Conservation (phyloP, 2,329 filamentous ascomycete species). For the Ophidiomyces ophidiicola region DNA sequence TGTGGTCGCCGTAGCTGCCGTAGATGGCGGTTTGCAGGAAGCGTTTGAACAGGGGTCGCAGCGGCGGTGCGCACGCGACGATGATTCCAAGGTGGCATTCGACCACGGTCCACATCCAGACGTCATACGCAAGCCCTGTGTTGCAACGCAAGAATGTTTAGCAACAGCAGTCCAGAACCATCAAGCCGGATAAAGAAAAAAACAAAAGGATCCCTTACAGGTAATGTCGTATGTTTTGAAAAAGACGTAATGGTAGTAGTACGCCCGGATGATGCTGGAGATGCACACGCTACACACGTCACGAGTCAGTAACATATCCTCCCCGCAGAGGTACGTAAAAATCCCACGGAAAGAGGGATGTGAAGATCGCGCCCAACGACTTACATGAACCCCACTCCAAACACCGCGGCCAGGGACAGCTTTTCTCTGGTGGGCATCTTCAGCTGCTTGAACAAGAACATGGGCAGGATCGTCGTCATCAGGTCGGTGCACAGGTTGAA, state of each 20-base stretch:
- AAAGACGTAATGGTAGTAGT: conserved; percentile 6
- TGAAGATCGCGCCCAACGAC: neutral
- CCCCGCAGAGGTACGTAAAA: neutral
- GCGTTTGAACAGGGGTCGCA: conserved; percentile 9
- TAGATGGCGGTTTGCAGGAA: conserved; percentile 7
- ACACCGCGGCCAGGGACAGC: conserved; percentile 5
- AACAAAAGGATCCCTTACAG: conserved; percentile 1
- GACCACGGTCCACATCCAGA: conserved; percentile 6
- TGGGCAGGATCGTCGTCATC: conserved; percentile 6
- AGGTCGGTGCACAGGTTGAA: conserved; percentile 10
- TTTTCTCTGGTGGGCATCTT: conserved; percentile 11
- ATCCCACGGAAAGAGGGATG: too few species aligned
- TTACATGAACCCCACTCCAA: conserved; percentile 11
- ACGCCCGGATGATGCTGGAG: conserved; percentile 6
- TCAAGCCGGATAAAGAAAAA: neutral
- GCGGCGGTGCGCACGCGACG: conserved; percentile 8
- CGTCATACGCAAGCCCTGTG: conserved; percentile 9
- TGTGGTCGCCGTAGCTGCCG: conserved; percentile 2
- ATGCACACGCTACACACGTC: conserved; percentile 8
- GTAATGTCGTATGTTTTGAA: conserved; percentile 10
- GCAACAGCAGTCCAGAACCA: neutral
- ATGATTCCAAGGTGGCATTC: conserved; percentile 12
- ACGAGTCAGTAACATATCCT: neutral
- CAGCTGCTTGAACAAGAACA: conserved; percentile 11
- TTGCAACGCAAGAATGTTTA: conserved; percentile 1